Conservation (phyloP, 371 early-diverging fungal genomes). For the Mortierella sp. region DNA sequence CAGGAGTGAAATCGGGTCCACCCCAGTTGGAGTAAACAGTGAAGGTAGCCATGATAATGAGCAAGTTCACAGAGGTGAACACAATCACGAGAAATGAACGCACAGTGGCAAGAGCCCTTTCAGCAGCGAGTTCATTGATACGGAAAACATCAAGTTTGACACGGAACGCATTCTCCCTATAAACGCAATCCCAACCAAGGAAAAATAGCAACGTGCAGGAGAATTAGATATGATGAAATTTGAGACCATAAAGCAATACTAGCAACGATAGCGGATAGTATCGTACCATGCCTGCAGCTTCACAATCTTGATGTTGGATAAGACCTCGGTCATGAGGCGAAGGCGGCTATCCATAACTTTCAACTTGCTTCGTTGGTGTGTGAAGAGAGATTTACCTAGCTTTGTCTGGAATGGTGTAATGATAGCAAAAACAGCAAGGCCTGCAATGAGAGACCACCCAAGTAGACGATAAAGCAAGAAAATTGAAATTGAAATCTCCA, state of each 20-base stretch:
- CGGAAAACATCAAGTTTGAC: slow-evolving; percentile 34
- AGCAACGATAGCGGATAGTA: slow-evolving; percentile 23
- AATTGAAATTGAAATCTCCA: slow-evolving; percentile 84
- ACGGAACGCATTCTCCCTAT: slow-evolving; percentile 67
- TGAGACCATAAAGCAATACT: slow-evolving; percentile 53
- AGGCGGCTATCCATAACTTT: slow-evolving; percentile 55
- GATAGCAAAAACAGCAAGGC: slow-evolving; percentile 84
- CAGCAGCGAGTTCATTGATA: slow-evolving; percentile 74
- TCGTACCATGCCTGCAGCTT: slow-evolving; percentile 80
- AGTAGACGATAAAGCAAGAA: slow-evolving; percentile 85
- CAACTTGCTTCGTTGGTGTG: slow-evolving; percentile 26
- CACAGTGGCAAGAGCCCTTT: slow-evolving; percentile 51
- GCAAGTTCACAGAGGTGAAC: slow-evolving; percentile 73
- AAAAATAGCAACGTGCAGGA: slow-evolving; percentile 44
- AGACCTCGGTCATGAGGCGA: slow-evolving; percentile 77
- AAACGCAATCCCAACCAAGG: background rate
- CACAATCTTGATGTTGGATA: slow-evolving; percentile 94
- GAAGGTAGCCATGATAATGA: slow-evolving; percentile 90
- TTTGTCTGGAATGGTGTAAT: slow-evolving; percentile 74
- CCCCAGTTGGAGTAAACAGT: slow-evolving; percentile 75
- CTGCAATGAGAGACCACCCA: slow-evolving; percentile 88
- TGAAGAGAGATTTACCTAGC: slow-evolving; percentile 56
- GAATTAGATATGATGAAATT: background rate
- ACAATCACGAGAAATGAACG: slow-evolving; percentile 40
- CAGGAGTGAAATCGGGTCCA: slow-evolving; percentile 46